Conservation (phyloP, 2,329 filamentous ascomycete species). For the Fusarium sp. region DNA sequence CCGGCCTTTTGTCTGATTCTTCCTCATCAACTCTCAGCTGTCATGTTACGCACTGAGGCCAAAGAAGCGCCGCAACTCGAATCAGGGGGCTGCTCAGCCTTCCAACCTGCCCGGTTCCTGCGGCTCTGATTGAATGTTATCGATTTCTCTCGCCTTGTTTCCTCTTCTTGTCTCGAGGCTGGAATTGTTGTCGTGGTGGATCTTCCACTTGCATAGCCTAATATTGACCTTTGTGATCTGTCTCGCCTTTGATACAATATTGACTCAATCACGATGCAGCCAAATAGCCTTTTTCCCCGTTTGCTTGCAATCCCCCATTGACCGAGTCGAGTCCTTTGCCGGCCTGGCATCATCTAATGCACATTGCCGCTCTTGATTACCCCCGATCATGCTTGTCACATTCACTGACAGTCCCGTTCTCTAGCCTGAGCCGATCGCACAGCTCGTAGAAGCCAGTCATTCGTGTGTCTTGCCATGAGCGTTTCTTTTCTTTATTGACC, state of each 20-base stretch:
- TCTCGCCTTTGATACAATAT: slow-evolving; percentile 4
- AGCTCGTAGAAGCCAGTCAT: neutral
- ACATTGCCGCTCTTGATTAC: slow-evolving; percentile 1
- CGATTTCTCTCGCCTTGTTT: slow-evolving; percentile 2
- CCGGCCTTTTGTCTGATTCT: too few relatives aligned
- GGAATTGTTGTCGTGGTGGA: slow-evolving; percentile 15
- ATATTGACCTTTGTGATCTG: neutral
- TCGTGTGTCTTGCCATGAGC: slow-evolving; percentile 4
- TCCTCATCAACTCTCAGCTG: neutral
- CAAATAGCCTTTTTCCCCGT: slow-evolving; percentile 9
- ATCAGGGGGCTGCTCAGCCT: neutral
- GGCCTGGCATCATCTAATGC: slow-evolving; percentile 7
- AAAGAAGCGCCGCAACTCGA: slow-evolving; percentile 9
- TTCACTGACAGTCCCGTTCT: slow-evolving; percentile 8
- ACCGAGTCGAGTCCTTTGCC: slow-evolving; percentile 5
- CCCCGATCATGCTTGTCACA: slow-evolving; percentile 10
- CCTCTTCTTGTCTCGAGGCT: neutral
- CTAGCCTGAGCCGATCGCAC: slow-evolving; percentile 13
- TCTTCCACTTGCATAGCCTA: slow-evolving; percentile 13
- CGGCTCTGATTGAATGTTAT: neutral
- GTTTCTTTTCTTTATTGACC: slow-evolving; percentile 37
- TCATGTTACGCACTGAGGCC: slow-evolving; percentile 27
- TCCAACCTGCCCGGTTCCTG: neutral
- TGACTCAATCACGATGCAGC: neutral
- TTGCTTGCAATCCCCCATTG: neutral